Base-by-base conservation (phyloP, 768 basidiomycete species). In the Suillus brevipes region DNA sequence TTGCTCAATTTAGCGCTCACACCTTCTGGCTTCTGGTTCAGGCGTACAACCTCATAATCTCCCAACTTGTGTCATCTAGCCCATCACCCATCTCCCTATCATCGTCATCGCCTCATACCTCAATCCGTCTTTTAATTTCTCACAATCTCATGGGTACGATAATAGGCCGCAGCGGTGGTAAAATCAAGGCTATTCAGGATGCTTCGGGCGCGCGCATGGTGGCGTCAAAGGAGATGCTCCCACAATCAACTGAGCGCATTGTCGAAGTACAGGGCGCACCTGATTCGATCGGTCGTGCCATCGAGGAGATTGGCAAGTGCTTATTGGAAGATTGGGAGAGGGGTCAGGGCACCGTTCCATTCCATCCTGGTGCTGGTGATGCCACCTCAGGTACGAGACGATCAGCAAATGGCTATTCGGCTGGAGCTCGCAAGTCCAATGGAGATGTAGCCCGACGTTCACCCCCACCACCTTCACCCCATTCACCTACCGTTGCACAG, bases 101-200 rank as follows among this genome's bases (percentile, higher is more conserved):
- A n/a, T 83, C 91, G 61, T 83, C 85, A 64, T 70, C 80, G 69
- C 68, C 77, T 59, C 89, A 91, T 78, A 95, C 95, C 65, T 93
- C 95, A 67, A 90, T 99, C 78, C 94, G 95, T 66, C 94, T 99
- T 70, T 85, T 99, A 73, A 95, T 99, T 82, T 97, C 95, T 53
- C 97, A 99, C 83, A 97, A 98, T 80, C 85, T 99, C 70, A 99
- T 99, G 97, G 97, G 97, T 61, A 95, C 94, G 66, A 92, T 99
- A 81, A 98, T 99, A 72, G 97, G 97, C 71, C 91, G 96, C 69
- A 91, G 82, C 62, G 97, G 97, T 71, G 88, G 94, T 77, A 98
- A 97, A 87, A 99, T 99, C 79, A 98, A 99, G 82, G 92, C 95
- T 73, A 99, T 99, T 76, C 97, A 99, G 77, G 97, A 98, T 78